Conservation (phyloP, 306 rosid genomes). For the Malus asiatica region DNA sequence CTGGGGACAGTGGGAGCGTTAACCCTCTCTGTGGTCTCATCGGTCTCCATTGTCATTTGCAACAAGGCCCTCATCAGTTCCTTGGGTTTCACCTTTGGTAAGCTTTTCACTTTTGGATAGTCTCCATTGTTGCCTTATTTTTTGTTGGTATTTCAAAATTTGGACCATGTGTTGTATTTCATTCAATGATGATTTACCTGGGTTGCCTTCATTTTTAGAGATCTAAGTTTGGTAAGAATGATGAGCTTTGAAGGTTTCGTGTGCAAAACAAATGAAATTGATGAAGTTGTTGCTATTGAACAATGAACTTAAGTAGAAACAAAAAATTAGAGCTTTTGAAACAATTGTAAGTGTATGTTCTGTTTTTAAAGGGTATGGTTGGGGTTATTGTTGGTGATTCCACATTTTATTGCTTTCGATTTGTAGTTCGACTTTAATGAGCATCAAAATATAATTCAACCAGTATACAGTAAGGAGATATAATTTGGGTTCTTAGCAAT, state of each 20-base stretch:
- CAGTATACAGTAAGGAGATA: neutral
- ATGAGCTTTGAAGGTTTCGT: neutral
- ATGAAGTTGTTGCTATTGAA: neutral
- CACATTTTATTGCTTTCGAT: neutral
- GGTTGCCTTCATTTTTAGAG: neutral
- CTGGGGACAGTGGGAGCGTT: slow-evolving; percentile 76
- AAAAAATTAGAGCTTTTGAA: neutral
- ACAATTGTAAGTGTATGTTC: neutral
- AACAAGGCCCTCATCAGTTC: slow-evolving; percentile 75
- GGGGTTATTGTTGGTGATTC: neutral
- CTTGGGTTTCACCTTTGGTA: slow-evolving; percentile 68
- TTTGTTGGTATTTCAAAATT: neutral
- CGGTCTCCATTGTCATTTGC: slow-evolving; percentile 83
- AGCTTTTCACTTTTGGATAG: slow-evolving; percentile 57
- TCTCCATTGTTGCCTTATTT: neutral
- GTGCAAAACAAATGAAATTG: neutral
- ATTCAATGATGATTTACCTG: neutral
- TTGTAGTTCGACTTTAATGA: neutral
- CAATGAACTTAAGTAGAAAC: neutral
- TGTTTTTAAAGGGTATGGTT: neutral
- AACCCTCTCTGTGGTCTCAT: slow-evolving; percentile 73
- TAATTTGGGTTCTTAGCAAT: neutral
- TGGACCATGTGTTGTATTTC: neutral
- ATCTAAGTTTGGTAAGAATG: neutral
- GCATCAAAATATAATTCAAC: neutral